A percentile compares a stretch with the other conserved stretches of the same genome.
These are phyloP conservation scores for Xylaria nigripes DNA, from an alignment of 495 filamentous ascomycete genomes.

Conservation along the genomic window DNA sequence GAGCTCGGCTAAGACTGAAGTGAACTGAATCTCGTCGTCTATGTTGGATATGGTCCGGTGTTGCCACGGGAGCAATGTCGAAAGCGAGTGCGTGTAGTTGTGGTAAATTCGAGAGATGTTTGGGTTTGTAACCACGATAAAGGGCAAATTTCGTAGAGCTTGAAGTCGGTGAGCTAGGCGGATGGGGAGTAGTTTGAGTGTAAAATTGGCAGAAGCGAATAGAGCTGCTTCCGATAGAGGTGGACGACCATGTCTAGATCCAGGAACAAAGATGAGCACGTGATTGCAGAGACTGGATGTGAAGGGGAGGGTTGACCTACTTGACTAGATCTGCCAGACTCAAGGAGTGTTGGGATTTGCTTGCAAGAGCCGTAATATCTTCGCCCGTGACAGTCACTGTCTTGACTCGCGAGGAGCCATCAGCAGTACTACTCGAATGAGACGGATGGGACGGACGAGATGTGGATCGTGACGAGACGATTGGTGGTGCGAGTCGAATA, in stretches of 20 bases:
- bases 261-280: neutral
- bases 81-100: conserved; percentile 88
- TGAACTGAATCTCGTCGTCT: conserved; percentile 84
- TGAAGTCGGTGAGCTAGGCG: conserved; percentile 93
- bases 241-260: conserved; percentile 72
- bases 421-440: neutral
- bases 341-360: conserved; percentile 68
- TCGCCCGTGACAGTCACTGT: conserved; percentile 44
- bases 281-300: neutral
- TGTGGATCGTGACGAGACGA: conserved; percentile 9
- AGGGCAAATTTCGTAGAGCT: conserved; percentile 84
- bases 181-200: conserved; percentile 81
- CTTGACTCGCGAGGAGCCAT: conserved; percentile 32
- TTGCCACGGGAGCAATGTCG: conserved; percentile 76
- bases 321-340: conserved; percentile 83
- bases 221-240: conserved; percentile 73
- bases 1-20: conserved; percentile 83
- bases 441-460: no score
- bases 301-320: conserved; percentile 37
- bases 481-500: neutral
- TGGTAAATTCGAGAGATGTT: conserved; percentile 87
- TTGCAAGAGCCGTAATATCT: conserved; percentile 69
- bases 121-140: conserved; percentile 93
- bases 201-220: conserved; percentile 86
- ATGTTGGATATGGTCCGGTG: conserved; percentile 66